Conservation (phyloP, 1,284 basidiomycete species). For the Microbotryum silenes-acaulis region DNA sequence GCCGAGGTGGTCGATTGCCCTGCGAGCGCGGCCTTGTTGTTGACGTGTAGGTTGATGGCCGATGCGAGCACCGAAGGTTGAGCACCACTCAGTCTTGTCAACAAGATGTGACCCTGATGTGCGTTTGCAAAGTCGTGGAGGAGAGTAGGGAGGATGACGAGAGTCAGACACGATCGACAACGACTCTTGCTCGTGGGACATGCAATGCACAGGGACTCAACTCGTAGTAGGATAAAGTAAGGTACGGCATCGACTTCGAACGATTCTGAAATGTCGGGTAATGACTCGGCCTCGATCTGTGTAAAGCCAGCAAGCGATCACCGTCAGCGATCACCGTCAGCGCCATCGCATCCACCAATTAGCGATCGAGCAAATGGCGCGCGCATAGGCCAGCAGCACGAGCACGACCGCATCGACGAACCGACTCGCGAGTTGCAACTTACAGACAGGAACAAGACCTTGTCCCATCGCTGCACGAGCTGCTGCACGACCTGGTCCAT, state of each 20-base stretch:
- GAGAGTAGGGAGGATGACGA: not conserved
- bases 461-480: constrained; percentile 18
- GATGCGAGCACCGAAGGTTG: constrained; percentile 64
- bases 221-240: constrained; percentile 69
- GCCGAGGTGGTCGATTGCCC: constrained; percentile 35
- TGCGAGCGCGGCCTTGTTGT: constrained; percentile 35
- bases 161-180: constrained; percentile 59
- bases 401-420: too few relatives aligned
- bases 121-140: constrained; percentile 1
- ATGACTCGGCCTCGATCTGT: constrained; percentile 82
- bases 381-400: constrained; percentile 56
- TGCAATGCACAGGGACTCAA: constrained; percentile 76
- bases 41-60: constrained; percentile 52
- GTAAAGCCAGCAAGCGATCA: too few relatives aligned
- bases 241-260: constrained; percentile 92
- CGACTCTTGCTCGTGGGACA: constrained; percentile 60
- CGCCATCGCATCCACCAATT: too few relatives aligned
- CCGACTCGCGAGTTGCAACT: constrained; percentile 47
- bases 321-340: too few relatives aligned
- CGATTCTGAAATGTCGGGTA: constrained; percentile 82
- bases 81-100: constrained; percentile 72
- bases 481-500: constrained; percentile 56
- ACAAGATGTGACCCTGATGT: constrained; percentile 75
- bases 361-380: constrained; percentile 54
- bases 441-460: constrained; percentile 30